Conservation (phyloP, 768 basidiomycete species). For the Rhodotorula toruloides region DNA sequence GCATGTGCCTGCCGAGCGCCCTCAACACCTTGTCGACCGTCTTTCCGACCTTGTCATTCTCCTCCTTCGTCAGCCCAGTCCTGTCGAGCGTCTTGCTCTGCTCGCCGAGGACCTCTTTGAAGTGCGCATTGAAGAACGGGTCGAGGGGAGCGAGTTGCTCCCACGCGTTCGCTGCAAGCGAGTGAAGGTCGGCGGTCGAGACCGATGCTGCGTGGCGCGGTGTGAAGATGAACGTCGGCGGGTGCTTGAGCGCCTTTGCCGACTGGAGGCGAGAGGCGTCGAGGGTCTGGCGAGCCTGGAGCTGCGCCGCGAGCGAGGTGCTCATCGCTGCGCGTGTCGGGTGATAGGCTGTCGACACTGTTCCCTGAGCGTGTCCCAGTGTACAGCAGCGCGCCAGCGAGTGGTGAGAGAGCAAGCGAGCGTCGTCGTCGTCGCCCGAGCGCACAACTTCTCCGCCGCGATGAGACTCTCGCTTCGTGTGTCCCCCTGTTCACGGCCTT, state of each 20-base stretch:
- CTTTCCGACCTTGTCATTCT: conserved; percentile 60
- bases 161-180: conserved; percentile 68
- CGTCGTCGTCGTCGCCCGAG: no score
- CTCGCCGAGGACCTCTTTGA: conserved; percentile 73
- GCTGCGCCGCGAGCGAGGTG: conserved; percentile 73
- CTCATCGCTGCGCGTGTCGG: conserved; percentile 36
- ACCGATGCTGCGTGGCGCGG: conserved; percentile 54
- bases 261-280: conserved; percentile 65
- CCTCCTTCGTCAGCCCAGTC: conserved; percentile 63
- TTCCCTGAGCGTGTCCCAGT: not conserved
- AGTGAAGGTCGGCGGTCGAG: conserved; percentile 79
- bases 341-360: no score
- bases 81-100: conserved; percentile 68
- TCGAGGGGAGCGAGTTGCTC: conserved; percentile 84
- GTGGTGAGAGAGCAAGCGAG: no score
- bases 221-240: conserved; percentile 42
- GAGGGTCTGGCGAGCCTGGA: conserved; percentile 70
- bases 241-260: conserved; percentile 52
- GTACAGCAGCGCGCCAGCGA: not conserved
- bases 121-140: conserved; percentile 71
- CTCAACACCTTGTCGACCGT: conserved; percentile 61
- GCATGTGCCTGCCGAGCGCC: conserved; percentile 70
- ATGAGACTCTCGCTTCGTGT: no score
- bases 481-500: no score
- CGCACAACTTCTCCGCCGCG: no score